Base-by-base conservation (phyloP, 2,329 filamentous ascomycete species). In the Calycina herbarum region DNA sequence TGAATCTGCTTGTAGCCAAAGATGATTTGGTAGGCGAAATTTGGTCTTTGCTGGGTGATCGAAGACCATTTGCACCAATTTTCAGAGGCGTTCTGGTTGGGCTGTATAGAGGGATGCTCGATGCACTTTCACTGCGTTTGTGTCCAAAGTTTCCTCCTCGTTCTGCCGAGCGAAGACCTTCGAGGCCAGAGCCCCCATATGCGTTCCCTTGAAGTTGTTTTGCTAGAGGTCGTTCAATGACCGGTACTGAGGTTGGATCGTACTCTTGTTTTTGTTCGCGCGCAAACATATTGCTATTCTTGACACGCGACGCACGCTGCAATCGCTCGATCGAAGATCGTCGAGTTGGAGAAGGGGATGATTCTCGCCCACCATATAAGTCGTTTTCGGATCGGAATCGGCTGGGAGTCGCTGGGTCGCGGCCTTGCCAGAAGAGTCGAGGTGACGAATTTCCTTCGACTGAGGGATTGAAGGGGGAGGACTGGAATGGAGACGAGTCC, bases 281-380 rank as follows among this genome's bases (percentile, higher is more conserved):
- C 54, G 93, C 93, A 77, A 97, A 92, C 84, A 98, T 97, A 80
- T 90, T 96, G 85, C 94, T 97, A 82, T 97, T 98, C 84, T 94
- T 97, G 74, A 99, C 95, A 67, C 95, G 91, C 64, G 94, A 97
- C 38, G 93, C 94, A 77, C 90, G 92, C 81, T 97, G 96, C 66
- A 99, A 85, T 75, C 94, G 94, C 84, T 99, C 95, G 71, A 99
- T 94, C 20, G 94, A 98, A 57, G 92, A 92, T 76, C 94, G 89
- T 74, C 92, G 91, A 65, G 87, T 89, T 27, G 92, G 88, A 11
- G 90, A 88, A 56, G 85, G 82, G 35, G 80, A 78, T 61, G 86
- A 83, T 65, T 83, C 82, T 68, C 85, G 83, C 70, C 87, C 83
- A 66, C 79, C 79, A 64, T 80, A 87, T 64, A 83, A 77, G 58